Evolutionary conservation across 768 basidiomycete genomes (phyloP), one percentile per base, ranked within the genome.

Genomic region (Punctularia strigosozonata): DNA sequence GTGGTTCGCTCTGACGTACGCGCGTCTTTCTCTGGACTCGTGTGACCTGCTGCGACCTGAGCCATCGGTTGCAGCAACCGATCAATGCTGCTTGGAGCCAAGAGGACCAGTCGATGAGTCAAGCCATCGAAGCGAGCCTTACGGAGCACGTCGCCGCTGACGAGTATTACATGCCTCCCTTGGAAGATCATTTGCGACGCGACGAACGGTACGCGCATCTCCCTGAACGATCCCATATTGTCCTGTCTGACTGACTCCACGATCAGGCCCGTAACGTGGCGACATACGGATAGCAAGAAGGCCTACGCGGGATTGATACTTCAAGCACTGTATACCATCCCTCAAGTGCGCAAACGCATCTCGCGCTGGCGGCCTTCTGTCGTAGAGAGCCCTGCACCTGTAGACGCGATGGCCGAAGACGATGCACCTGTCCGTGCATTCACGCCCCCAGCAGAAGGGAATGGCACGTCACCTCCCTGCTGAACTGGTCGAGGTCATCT

Each of bases 91-190:
- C 49, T n/a, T 44, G 69, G 17, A 65, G 65, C 2, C 66, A 66
- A 18, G 77, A 80, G n/a, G 69, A 81, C 31, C 71, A 76, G 35
- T 66, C 65, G 25, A 58, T 85, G 56, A 75, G 71, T 46, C 73
- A 76, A 20, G 83, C 80, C 1, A 82, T 86, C 31, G 71, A 79
- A 55, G 80, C 75, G 4, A 83, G 80, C 52, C 58, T 84, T 40
- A 65, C 74, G 15, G 51, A 43, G 36, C 70, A 73, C 15, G 67
- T 73, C 45, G 54, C 59, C 18, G 60, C 66, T 19, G 76, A 77
- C 3, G 62, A 64, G 25, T 60, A 66, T 25, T 74, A 76, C 36
- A 62, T 66, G 18, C 59, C 69, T 25, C 69, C 75, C 1, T 48
- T 73, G 3, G 69, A 77, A 39, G 61, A 75, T 22, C 60, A 64